Conservation (phyloP, 116 monocot species). For the Iris pallida region DNA sequence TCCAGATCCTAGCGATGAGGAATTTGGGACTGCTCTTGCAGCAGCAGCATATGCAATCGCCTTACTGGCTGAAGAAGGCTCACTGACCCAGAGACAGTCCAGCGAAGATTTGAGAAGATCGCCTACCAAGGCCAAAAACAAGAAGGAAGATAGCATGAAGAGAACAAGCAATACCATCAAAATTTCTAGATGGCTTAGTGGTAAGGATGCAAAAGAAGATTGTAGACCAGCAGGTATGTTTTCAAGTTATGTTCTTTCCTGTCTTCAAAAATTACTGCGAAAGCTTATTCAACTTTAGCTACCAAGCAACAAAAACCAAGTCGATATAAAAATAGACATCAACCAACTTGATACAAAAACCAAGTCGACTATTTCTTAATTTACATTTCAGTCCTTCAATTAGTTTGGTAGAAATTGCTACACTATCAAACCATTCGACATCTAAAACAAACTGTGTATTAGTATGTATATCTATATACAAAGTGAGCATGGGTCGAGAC, state of each 20-base stretch:
- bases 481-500: too few relatives aligned
- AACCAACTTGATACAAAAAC: too few relatives aligned
- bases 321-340: too few relatives aligned
- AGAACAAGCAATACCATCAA: conserved; percentile 2
- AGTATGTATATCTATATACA: too few relatives aligned
- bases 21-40: conserved; percentile 33
- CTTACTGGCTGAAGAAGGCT: conserved; percentile 20
- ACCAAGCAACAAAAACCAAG: too few relatives aligned
- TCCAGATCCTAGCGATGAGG: conserved; percentile 10
- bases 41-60: conserved; percentile 51
- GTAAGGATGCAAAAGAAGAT: conserved; percentile 6
- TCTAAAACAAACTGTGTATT: too few relatives aligned
- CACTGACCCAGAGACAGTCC: conserved; percentile 16
- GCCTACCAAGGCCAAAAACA: conserved; percentile 11
- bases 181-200: conserved; percentile 23
- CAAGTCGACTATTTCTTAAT: too few relatives aligned
- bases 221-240: conserved; percentile 19
- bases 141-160: conserved; percentile 24
- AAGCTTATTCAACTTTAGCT: not conserved
- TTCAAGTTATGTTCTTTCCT: not conserved
- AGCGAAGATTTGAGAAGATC: conserved; percentile 5
- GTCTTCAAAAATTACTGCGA: conserved; percentile 4
- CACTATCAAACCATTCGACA: too few relatives aligned
- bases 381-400: too few relatives aligned
- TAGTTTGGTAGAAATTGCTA: too few relatives aligned